Conservation (phyloP, 2,329 filamentous ascomycete genomes). For the Hymenoscyphus albidus region DNA sequence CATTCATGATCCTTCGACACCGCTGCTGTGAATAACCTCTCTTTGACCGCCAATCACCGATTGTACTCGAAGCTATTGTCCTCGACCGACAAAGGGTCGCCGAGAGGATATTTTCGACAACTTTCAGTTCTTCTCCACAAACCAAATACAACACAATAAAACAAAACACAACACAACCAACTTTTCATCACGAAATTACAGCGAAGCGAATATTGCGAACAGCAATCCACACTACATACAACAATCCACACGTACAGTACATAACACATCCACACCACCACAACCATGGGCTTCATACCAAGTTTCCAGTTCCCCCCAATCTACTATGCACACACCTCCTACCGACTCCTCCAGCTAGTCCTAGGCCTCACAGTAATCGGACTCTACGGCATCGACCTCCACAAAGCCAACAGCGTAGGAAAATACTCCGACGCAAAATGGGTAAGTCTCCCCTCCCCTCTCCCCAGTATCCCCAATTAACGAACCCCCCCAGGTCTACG, state of each 20-base stretch:
- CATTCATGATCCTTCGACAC: background rate
- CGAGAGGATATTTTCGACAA: background rate
- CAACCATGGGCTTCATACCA: slow-evolving; percentile 23
- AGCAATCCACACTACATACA: background rate
- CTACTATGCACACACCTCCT: slow-evolving; percentile 53
- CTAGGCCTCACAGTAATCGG: slow-evolving; percentile 74
- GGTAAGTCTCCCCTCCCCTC: slow-evolving; percentile 45
- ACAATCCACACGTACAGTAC: background rate
- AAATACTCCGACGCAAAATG: slow-evolving; percentile 62
- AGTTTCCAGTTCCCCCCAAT: slow-evolving; percentile 21
- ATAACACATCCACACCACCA: background rate
- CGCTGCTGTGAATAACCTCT: background rate
- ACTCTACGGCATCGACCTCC: slow-evolving; percentile 70
- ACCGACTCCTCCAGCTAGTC: slow-evolving; percentile 75
- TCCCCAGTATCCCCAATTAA: background rate
- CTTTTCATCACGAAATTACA: background rate
- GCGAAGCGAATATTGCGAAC: background rate
- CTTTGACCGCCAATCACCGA: background rate
- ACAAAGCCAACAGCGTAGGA: slow-evolving; percentile 46
- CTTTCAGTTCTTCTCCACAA: background rate
- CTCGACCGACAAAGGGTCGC: background rate
- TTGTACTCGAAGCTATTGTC: background rate
- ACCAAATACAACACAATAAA: background rate
- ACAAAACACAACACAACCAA: background rate
- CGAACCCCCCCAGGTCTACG: slow-evolving; percentile 61